Evolutionary conservation across 208 protist species (phyloP).

Genomic region (Endotrypanum monterogeii): DNA sequence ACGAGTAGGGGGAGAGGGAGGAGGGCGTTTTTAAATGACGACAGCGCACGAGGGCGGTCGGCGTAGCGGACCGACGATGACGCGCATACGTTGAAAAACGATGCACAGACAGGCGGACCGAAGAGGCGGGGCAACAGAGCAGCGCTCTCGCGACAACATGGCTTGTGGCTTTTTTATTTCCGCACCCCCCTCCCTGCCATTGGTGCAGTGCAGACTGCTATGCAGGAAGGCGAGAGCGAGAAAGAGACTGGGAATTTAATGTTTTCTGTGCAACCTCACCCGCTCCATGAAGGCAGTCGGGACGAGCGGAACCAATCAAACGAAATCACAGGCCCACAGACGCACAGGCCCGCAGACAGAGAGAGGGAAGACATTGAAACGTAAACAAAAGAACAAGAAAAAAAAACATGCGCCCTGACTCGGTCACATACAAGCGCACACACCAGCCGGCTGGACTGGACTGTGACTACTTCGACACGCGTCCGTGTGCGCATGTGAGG

Average conservation of each 20-base stretch:
- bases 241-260: too few species aligned
- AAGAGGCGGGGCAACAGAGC: too few species aligned
- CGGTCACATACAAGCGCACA: slow-evolving; percentile 1
- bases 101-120: not conserved
- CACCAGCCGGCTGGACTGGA: not conserved
- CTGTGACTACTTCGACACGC: too few species aligned
- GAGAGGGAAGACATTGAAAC: not conserved
- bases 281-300: too few species aligned
- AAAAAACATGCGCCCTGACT: not conserved
- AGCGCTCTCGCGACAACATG: too few species aligned
- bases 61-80: not conserved
- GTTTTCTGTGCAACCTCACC: not conserved
- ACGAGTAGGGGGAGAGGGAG: not conserved
- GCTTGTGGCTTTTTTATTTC: too few species aligned
- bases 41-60: not conserved
- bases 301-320: too few species aligned
- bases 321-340: too few species aligned
- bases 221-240: too few species aligned
- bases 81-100: not conserved
- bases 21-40: not conserved
- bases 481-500: not conserved
- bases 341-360: too few species aligned
- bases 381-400: not conserved
- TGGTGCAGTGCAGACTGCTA: too few species aligned
- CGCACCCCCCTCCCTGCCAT: too few species aligned